These are phyloP conservation scores for Pythium myriotylum DNA, from an alignment of 352 stramenopile species.

Conservation along the genomic window DNA sequence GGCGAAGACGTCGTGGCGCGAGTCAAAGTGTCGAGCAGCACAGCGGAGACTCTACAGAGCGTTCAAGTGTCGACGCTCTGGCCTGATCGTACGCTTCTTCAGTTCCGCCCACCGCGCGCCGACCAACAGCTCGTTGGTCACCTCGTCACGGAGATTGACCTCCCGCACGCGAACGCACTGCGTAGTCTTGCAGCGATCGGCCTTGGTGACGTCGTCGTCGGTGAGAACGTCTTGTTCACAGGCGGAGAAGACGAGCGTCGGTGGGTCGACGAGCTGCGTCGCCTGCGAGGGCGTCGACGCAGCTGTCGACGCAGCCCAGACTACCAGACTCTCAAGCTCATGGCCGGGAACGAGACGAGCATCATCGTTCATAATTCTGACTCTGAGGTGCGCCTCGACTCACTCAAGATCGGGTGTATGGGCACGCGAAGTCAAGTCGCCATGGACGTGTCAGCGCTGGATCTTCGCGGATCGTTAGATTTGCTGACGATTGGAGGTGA, in stretches of 20 bases:
- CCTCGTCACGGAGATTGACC: constrained; percentile 17
- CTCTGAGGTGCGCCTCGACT: neutral
- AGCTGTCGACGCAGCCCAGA: neutral
- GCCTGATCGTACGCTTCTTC: constrained; percentile 5
- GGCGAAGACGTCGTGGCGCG: constrained; percentile 4
- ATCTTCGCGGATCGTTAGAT: neutral
- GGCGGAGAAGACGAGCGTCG: neutral
- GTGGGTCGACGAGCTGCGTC: neutral
- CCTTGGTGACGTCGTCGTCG: constrained; percentile 19
- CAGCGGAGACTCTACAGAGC: constrained; percentile 4
- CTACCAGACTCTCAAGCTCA: neutral
- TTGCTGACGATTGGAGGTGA: neutral
- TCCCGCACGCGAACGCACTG: constrained; percentile 2
- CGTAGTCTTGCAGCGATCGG: constrained; percentile 14
- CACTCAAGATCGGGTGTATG: constrained; percentile 1
- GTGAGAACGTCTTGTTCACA: neutral
- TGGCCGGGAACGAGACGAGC: neutral
- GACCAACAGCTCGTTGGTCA: neutral
- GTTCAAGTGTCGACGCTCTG: constrained; percentile 6
- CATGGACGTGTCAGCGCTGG: neutral
- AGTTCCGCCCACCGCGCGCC: neutral
- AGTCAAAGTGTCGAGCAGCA: constrained; percentile 15
- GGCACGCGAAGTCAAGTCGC: constrained; percentile 3
- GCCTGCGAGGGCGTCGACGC: neutral
- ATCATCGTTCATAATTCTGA: constrained; percentile 4